These are phyloP conservation scores for Neurospora crassa DNA, from an alignment of 2,329 filamentous ascomycete genomes.

Conservation along the genomic window DNA sequence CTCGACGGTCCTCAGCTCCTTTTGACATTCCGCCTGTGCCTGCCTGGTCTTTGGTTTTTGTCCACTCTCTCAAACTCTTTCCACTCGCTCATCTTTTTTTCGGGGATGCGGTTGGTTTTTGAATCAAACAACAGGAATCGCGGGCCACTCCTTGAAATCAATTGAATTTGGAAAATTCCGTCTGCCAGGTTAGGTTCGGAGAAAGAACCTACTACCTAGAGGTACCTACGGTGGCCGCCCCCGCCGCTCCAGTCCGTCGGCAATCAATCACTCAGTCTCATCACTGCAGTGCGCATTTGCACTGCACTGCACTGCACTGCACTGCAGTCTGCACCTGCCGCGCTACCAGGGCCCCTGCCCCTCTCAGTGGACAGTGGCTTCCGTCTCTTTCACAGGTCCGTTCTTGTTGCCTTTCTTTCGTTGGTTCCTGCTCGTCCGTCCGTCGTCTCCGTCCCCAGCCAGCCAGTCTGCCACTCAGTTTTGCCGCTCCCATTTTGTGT, in stretches of 20 bases:
- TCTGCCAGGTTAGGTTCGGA: not conserved
- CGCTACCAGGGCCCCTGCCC: not conserved
- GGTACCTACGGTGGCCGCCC: no score
- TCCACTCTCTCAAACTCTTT: constrained; percentile 2
- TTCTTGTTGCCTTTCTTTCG: not conserved
- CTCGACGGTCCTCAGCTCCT: not conserved
- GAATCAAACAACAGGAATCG: not conserved
- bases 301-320: not conserved
- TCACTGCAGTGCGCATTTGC: no score
- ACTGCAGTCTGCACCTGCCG: not conserved
- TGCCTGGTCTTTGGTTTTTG: not conserved
- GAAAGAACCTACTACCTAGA: not conserved
- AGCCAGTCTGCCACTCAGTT: not conserved
- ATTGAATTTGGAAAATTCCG: not conserved
- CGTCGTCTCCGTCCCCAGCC: not conserved
- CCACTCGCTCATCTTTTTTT: not conserved
- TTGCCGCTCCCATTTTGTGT: not conserved
- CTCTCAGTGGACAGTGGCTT: not conserved
- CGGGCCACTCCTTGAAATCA: not conserved
- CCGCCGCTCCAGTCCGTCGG: not conserved
- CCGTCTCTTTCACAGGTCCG: not conserved
- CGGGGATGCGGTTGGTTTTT: not conserved
- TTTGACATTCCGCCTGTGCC: not conserved
- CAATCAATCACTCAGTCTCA: no score
- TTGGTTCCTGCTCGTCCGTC: not conserved